phyloP scores from a whole-genome alignment of 352 stramenopile species.

The Phytophthora citricola region DNA sequence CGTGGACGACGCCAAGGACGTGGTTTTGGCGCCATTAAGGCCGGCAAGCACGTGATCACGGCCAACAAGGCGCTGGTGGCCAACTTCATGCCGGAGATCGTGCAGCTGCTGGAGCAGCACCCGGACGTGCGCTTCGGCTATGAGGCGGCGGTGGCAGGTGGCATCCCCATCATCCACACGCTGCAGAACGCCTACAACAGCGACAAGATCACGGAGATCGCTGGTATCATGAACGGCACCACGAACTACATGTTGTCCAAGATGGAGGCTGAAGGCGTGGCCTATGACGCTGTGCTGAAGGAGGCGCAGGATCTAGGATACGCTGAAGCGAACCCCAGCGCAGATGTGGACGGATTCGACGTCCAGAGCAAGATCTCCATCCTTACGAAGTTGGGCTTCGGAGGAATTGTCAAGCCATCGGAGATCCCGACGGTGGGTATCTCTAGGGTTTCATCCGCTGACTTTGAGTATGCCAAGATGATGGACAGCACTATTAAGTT shows the following conservation, averaged over 20 bases:
- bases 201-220: constrained; percentile 93
- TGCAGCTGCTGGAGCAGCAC: constrained; percentile 80
- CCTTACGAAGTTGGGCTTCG: constrained; percentile 95
- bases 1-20: constrained; percentile 93
- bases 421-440: constrained; percentile 95
- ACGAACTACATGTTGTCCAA: constrained; percentile 99
- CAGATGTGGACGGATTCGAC: constrained; percentile 96
- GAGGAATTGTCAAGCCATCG: constrained; percentile 83
- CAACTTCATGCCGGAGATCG: constrained; percentile 93
- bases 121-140: constrained; percentile 92
- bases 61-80: constrained; percentile 97
- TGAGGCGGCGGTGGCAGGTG: constrained; percentile 96
- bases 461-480: constrained; percentile 97
- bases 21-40: constrained; percentile 91
- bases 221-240: constrained; percentile 97
- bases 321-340: constrained; percentile 95
- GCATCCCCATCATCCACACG: constrained; percentile 97
- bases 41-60: constrained; percentile 96
- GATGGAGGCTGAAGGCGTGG: constrained; percentile 94
- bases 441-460: constrained; percentile 88
- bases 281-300: constrained; percentile 93
- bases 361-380: constrained; percentile 97
- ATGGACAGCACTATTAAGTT: constrained; percentile 98
- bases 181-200: constrained; percentile 93
- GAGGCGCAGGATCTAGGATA: constrained; percentile 94